Percentiles rank a stretch among this genome's conserved stretches.
phyloP scores from a whole-genome alignment of 371 early-diverging fungal species.

The Mortierella sp. region DNA sequence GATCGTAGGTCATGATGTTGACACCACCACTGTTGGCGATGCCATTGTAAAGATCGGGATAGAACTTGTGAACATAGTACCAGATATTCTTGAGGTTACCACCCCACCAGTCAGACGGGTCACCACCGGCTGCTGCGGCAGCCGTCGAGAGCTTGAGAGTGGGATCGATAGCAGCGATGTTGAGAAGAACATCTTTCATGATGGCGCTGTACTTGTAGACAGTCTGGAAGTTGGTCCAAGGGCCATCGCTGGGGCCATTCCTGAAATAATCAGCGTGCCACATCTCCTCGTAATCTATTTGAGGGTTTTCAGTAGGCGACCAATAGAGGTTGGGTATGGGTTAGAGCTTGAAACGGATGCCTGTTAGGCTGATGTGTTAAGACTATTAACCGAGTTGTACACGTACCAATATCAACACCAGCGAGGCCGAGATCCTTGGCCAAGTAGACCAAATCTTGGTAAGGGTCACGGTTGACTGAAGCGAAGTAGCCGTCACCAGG shows the following conservation, averaged over 20 bases:
- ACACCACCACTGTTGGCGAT: conserved; percentile 54
- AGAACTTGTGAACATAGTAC: conserved; percentile 47
- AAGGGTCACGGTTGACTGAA: conserved; percentile 51
- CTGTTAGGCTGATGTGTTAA: too few relatives aligned
- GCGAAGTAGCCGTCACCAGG: conserved; percentile 44
- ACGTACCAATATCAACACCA: conserved; percentile 52
- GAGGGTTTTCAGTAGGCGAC: too few relatives aligned
- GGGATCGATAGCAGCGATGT: conserved; percentile 47
- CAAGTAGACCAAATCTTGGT: conserved; percentile 55
- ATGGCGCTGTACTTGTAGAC: conserved; percentile 56
- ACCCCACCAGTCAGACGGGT: conserved; percentile 56
- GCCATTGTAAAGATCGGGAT: conserved; percentile 49
- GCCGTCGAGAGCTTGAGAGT: conserved; percentile 38
- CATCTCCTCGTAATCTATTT: conserved; percentile 55
- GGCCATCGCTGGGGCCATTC: conserved; percentile 41
- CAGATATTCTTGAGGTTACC: conserved; percentile 58
- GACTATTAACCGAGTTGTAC: background rate
- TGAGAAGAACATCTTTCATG: conserved; percentile 50
- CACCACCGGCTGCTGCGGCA: conserved; percentile 54
- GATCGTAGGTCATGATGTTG: conserved; percentile 58
- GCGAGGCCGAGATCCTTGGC: conserved; percentile 54
- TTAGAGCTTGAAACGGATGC: too few relatives aligned
- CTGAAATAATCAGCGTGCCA: conserved; percentile 54
- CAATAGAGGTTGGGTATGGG: background rate
- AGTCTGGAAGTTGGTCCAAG: conserved; percentile 49